Conservation (phyloP, 192 early-diverging fungal species). For the Backusella parvicylindrica region DNA sequence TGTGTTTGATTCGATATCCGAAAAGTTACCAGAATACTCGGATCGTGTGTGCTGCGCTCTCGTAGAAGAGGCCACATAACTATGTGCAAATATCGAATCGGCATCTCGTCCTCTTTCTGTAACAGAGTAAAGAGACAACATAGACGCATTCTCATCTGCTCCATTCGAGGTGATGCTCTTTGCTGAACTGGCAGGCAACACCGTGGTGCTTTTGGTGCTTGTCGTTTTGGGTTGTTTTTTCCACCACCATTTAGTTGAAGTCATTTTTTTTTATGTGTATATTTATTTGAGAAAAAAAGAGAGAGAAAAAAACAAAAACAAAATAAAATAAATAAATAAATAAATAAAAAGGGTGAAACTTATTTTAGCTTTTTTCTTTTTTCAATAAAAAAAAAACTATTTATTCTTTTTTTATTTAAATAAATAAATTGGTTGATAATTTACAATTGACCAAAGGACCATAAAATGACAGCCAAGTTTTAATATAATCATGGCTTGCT, state of each 20-base stretch:
- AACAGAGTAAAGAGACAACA: background rate
- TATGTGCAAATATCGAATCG: background rate
- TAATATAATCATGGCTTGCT: conserved; percentile 7
- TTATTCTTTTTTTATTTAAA: background rate
- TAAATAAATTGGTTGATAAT: conserved; percentile 5
- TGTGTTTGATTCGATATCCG: conserved; percentile 13
- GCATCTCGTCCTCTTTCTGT: background rate
- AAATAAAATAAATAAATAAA: background rate
- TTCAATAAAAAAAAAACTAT: background rate
- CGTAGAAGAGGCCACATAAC: background rate
- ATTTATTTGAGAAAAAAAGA: background rate
- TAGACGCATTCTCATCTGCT: conserved; percentile 9
- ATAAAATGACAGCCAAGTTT: conserved; percentile 21
- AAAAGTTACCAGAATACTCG: conserved; percentile 10
- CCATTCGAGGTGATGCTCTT: background rate
- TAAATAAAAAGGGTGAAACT: background rate
- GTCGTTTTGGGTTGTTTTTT: background rate
- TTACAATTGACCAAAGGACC: conserved; percentile 15
- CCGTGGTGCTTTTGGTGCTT: no score
- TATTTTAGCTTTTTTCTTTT: background rate
- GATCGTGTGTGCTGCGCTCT: conserved; percentile 3
- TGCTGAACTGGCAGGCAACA: background rate
- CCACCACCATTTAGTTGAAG: conserved; percentile 15
- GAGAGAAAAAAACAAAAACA: background rate
- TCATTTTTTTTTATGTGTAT: background rate